Base-by-base conservation (phyloP, 2,329 filamentous ascomycete species). In the Colletotrichum caudatum region DNA sequence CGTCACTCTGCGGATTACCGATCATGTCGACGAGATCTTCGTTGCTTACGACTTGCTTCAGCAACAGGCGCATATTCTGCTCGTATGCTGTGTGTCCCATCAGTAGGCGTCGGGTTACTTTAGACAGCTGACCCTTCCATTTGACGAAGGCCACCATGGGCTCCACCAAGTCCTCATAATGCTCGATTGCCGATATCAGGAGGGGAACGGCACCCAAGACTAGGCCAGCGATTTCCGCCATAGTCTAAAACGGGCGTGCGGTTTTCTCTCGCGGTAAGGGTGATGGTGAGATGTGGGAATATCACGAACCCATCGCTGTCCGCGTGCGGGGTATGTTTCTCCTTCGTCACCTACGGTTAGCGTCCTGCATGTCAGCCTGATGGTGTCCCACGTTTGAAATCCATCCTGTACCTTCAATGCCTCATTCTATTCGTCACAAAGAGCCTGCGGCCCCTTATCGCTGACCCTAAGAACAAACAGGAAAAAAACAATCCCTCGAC, bases 171-270 rank as follows among this genome's bases (percentile, higher is more conserved):
- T 58, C 50, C 50, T 74, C 63, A 5, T 77, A 77, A 0, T 73
- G 46, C 5, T 78, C 65, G 0, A 78, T 26, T 0, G 74, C 65
- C 0, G 74, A 69, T 1, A 78, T 71, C 0, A 78, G 2, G 0
- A 78, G 62, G 1, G 77, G 73, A 23, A 78, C 64, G 0, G 71
- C 74, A 0, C 76, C 77, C 6, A 78, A n/a, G 8, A 77, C 74
- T 18, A 77, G 41, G 0, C 77, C 77, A 1, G 64, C 76, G 0
- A 77, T 50, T 4, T 78, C 76, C 8, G 60, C 60, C 53, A 69
- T 69, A 1, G 18, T 44, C 1, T 4, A 44, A 44, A 20, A 7
- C 41, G 20, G 14, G 20, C 41, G 3, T 16, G 20, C 16, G 16
- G 41, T 20, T 44, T 16, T 29, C 29, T 29, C 41, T 16, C 41